Conservation (phyloP, 2,329 filamentous ascomycete species). For the Fonsecaea pugnacius region DNA sequence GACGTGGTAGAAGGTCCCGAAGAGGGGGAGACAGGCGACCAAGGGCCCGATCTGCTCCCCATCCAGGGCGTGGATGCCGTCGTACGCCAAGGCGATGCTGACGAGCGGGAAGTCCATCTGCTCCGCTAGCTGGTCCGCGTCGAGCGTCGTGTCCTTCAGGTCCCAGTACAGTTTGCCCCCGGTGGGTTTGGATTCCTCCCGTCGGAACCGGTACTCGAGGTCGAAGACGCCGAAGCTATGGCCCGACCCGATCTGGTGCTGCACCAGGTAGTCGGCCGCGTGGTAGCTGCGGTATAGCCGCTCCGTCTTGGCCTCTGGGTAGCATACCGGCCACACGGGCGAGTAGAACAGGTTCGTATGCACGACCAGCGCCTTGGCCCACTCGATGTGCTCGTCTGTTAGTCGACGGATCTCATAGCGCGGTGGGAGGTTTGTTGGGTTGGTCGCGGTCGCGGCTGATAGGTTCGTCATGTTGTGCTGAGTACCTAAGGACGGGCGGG, state of each 20-base stretch:
- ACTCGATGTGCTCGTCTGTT: constrained; percentile 25
- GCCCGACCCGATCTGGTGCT: constrained; percentile 43
- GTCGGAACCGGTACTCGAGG: constrained; percentile 45
- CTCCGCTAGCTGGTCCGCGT: constrained; percentile 27
- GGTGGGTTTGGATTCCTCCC: constrained; percentile 38
- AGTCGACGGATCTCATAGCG: constrained; percentile 33
- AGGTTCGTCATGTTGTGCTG: constrained; percentile 20
- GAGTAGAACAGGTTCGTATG: constrained; percentile 35
- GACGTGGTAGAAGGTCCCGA: constrained; percentile 24
- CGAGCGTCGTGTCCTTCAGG: constrained; percentile 17
- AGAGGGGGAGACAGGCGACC: constrained; percentile 28
- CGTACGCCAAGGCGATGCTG: constrained; percentile 45
- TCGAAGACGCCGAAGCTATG: constrained; percentile 48
- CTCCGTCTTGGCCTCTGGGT: constrained; percentile 28
- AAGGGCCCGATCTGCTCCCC: constrained; percentile 33
- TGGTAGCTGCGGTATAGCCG: constrained; percentile 16
- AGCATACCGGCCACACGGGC: constrained; percentile 30
- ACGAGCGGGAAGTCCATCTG: constrained; percentile 49
- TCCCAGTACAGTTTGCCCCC: constrained; percentile 37
- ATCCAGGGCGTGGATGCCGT: constrained; percentile 38
- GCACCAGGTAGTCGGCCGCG: constrained; percentile 40
- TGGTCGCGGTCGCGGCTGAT: constrained; percentile 21
- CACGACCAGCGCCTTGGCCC: constrained; percentile 26
- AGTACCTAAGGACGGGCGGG: too few species aligned
- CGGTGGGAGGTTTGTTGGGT: constrained; percentile 21